phyloP scores from a whole-genome alignment of 2,329 filamentous ascomycete genomes.

The Pyrenophora tritici-repentis region DNA sequence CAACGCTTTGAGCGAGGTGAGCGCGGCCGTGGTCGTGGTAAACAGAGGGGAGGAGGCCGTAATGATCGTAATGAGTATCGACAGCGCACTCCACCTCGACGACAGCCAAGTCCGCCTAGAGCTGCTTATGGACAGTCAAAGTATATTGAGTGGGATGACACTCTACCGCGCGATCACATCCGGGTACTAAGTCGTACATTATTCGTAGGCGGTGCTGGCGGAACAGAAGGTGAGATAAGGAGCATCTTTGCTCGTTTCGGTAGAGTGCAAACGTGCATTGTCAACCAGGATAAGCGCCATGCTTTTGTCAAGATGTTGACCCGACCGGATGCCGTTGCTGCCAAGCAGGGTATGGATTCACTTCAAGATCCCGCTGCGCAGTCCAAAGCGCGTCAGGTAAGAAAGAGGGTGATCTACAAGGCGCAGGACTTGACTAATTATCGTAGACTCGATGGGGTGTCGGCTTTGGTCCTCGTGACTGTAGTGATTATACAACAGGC shows the following conservation, averaged over 20 bases:
- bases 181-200: slow-evolving; percentile 87
- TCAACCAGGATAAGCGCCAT: slow-evolving; percentile 96
- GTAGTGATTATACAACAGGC: slow-evolving; percentile 91
- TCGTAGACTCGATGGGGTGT: slow-evolving; percentile 91
- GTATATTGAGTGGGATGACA: slow-evolving; percentile 78
- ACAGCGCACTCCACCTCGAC: slow-evolving; percentile 80
- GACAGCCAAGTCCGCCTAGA: slow-evolving; percentile 59
- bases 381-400: slow-evolving; percentile 59
- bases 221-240: slow-evolving; percentile 79
- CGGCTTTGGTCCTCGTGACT: slow-evolving; percentile 94
- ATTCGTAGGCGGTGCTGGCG: slow-evolving; percentile 86
- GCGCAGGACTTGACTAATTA: slow-evolving; percentile 20
- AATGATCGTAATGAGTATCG: slow-evolving; percentile 70
- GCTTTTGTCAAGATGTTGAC: slow-evolving; percentile 99
- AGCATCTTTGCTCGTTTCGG: slow-evolving; percentile 81
- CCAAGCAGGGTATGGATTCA: slow-evolving; percentile 87
- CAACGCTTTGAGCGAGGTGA: slow-evolving; percentile 59
- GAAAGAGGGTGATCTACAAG: slow-evolving; percentile 1
- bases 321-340: slow-evolving; percentile 79
- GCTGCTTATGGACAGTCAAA: slow-evolving; percentile 58
- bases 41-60: slow-evolving; percentile 48
- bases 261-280: slow-evolving; percentile 93
- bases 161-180: slow-evolving; percentile 75
- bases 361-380: slow-evolving; percentile 73
- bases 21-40: slow-evolving; percentile 60